A percentile compares a stretch with the other conserved stretches of the same genome.
phyloP scores from a whole-genome alignment of 768 basidiomycete genomes.

The Calocybe cyanea region DNA sequence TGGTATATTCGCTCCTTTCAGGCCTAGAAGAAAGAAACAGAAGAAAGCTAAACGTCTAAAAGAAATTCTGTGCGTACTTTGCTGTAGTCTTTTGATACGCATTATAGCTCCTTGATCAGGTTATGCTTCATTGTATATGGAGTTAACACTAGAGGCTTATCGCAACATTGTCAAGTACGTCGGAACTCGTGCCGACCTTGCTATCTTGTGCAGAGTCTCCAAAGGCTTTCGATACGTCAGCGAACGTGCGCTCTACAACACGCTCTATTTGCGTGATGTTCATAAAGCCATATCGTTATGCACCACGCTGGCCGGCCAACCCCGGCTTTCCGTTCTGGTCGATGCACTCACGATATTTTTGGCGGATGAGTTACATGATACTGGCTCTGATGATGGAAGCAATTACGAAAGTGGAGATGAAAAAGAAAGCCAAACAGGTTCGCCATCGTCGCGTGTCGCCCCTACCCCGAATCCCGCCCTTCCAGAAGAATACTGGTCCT shows the following conservation, averaged over 20 bases:
- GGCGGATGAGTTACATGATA: constrained; percentile 26
- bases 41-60: too few species aligned
- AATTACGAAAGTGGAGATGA: constrained; percentile 22
- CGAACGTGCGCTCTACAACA: constrained; percentile 59
- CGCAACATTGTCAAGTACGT: constrained; percentile 53
- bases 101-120: constrained; percentile 21
- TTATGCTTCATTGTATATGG: constrained; percentile 50
- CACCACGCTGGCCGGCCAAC: constrained; percentile 37
- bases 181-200: constrained; percentile 49
- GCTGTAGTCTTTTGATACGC: not conserved
- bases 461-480: constrained; percentile 3
- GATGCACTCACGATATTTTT: constrained; percentile 50
- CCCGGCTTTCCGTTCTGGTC: constrained; percentile 49
- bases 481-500: constrained; percentile 44
- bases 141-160: constrained; percentile 56
- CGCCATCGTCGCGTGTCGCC: too few species aligned
- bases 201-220: constrained; percentile 54
- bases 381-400: constrained; percentile 21
- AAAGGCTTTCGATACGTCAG: constrained; percentile 50
- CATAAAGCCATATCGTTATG: constrained; percentile 41
- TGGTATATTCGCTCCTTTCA: too few species aligned
- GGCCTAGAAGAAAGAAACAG: too few species aligned
- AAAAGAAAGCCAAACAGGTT: constrained; percentile 10
- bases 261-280: constrained; percentile 42
- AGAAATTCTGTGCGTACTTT: constrained; percentile 26